Percentiles rank a stretch among this genome's conserved stretches.
phyloP scores from a whole-genome alignment of 2,329 filamentous ascomycete species.

The Fusarium nanum region DNA sequence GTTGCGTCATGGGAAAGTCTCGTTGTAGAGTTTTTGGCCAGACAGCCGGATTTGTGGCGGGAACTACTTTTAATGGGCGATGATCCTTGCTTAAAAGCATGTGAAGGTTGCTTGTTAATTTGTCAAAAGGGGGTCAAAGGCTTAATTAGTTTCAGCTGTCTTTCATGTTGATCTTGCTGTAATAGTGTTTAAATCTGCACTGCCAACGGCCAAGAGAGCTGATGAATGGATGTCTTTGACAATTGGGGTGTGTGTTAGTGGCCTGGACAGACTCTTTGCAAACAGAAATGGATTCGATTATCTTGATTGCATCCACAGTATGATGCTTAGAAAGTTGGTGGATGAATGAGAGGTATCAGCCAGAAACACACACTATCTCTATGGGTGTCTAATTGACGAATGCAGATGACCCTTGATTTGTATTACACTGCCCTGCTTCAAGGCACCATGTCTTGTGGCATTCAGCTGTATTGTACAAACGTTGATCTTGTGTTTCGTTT shows the following conservation, averaged over 20 bases:
- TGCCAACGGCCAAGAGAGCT: slow-evolving; percentile 22
- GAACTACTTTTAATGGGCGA: slow-evolving; percentile 21
- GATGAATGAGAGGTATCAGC: not conserved
- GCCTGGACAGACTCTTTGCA: not conserved
- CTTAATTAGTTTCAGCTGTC: slow-evolving; percentile 6
- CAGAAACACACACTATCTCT: not conserved
- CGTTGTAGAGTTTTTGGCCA: slow-evolving; percentile 22
- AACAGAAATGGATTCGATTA: slow-evolving; percentile 1
- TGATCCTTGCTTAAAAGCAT: slow-evolving; percentile 42
- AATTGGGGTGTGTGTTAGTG: not conserved
- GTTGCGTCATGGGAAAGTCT: slow-evolving; percentile 43
- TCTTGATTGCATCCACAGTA: not conserved
- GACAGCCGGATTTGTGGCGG: slow-evolving; percentile 40
- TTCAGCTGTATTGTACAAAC: not conserved
- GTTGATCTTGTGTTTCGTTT: slow-evolving; percentile 23
- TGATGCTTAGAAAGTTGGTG: not conserved
- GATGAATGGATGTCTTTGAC: slow-evolving; percentile 1
- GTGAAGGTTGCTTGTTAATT: slow-evolving; percentile 24
- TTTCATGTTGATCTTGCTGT: slow-evolving; percentile 6
- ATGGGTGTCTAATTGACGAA: not conserved
- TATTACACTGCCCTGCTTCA: not conserved
- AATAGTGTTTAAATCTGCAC: slow-evolving; percentile 24
- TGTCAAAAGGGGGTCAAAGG: slow-evolving; percentile 24
- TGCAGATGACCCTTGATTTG: not conserved
- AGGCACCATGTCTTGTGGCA: not conserved